Conservation (phyloP, 2,329 filamentous ascomycete species). For the Chrysoporthe puriensis region DNA sequence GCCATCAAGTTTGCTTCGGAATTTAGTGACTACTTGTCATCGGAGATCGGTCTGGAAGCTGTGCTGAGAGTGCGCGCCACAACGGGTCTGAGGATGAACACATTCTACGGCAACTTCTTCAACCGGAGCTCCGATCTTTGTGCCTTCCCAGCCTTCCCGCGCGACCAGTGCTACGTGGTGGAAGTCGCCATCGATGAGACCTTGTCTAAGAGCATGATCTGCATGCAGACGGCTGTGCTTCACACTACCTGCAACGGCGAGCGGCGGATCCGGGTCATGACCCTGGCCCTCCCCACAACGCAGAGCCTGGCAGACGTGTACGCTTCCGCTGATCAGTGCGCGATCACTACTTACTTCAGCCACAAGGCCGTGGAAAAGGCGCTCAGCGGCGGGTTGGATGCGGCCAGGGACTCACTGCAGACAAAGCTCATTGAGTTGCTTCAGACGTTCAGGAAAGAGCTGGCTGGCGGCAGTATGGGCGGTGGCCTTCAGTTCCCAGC, state of each 20-base stretch:
- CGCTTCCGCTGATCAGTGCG: conserved; percentile 91
- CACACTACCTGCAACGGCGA: conserved; percentile 99
- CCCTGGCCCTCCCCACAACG: conserved; percentile 89
- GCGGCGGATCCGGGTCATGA: conserved; percentile 91
- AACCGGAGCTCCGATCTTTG: conserved; percentile 97
- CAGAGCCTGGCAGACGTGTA: conserved; percentile 89
- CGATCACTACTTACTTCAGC: conserved; percentile 91
- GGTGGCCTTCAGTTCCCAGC: conserved; percentile 92
- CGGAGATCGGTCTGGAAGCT: conserved; percentile 94
- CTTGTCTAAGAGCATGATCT: conserved; percentile 87
- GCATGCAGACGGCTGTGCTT: conserved; percentile 89
- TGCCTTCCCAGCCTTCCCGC: conserved; percentile 95
- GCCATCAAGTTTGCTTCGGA: conserved; percentile 97
- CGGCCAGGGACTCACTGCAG: conserved; percentile 87
- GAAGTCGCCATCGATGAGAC: conserved; percentile 98
- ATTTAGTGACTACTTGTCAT: conserved; percentile 95
- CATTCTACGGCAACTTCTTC: conserved; percentile 99
- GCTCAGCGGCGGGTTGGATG: conserved; percentile 83
- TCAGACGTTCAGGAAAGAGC: conserved; percentile 94
- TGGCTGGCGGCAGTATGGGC: conserved; percentile 94
- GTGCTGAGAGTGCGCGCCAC: conserved; percentile 94
- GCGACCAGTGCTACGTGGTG: conserved; percentile 96
- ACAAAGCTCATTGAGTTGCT: conserved; percentile 90
- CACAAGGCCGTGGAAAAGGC: conserved; percentile 96
- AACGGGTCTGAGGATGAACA: conserved; percentile 92